phyloP scores from a whole-genome alignment of 345 rosid genomes.

The Limnanthes douglasii region DNA sequence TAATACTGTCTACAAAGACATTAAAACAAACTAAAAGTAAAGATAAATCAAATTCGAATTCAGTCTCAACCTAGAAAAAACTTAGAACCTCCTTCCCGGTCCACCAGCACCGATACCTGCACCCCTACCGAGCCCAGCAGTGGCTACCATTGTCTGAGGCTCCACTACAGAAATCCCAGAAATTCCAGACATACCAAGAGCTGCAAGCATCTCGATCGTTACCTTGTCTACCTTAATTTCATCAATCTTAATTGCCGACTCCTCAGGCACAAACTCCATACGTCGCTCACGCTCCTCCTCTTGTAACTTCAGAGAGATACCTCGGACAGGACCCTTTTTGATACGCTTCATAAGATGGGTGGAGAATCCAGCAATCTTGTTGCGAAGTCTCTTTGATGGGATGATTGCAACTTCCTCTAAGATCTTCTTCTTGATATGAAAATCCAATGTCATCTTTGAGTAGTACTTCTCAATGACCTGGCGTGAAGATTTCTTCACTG shows the following conservation, averaged over 20 bases:
- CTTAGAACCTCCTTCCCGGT: conserved; percentile 5
- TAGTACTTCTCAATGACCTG: conserved; percentile 61
- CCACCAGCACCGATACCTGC: conserved; percentile 9
- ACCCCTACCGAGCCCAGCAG: conserved; percentile 18
- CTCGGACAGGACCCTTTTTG: too few relatives aligned
- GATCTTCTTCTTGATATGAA: conserved; percentile 60
- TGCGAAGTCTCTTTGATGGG: conserved; percentile 50
- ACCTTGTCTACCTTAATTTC: conserved; percentile 41
- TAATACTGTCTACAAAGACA: too few relatives aligned
- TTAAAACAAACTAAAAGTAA: too few relatives aligned
- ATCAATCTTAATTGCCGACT: conserved; percentile 32
- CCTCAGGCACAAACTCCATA: conserved; percentile 63
- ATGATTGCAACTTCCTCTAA: conserved; percentile 54
- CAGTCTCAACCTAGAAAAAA: too few relatives aligned
- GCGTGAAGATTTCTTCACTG: conserved; percentile 59
- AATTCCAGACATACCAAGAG: conserved; percentile 41
- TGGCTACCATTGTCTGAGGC: conserved; percentile 15
- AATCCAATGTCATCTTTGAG: too few relatives aligned
- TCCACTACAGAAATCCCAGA: conserved; percentile 31
- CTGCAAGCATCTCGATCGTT: conserved; percentile 35
- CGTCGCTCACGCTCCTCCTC: conserved; percentile 63
- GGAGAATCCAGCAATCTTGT: conserved; percentile 58
- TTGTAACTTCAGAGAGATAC: conserved; percentile 46
- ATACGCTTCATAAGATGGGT: too few relatives aligned
- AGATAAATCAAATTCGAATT: too few relatives aligned